Percentiles rank a stretch among this genome's conserved stretches.
Conservation (phyloP, 2,329 filamentous ascomycete genomes). For the Alternaria sp. region DNA sequence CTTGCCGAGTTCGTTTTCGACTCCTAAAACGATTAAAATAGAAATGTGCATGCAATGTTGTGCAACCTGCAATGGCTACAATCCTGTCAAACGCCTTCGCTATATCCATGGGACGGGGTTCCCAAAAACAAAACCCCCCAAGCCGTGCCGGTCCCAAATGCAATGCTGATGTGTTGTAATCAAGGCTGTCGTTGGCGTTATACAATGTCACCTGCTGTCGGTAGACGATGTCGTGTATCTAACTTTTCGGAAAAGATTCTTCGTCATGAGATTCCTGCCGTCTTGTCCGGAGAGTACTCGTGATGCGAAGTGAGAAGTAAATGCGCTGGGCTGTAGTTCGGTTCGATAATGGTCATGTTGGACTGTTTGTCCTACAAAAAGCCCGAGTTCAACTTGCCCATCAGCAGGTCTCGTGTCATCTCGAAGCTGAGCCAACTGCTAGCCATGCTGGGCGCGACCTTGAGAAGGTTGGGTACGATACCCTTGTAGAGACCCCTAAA, state of each 20-base stretch:
- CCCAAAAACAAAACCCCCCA: conserved; percentile 13
- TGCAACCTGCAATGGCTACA: conserved; percentile 8
- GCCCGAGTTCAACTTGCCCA: conserved; percentile 54
- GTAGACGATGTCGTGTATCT: neutral
- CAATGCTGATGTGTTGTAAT: conserved; percentile 22
- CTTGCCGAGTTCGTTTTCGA: neutral
- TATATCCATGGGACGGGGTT: conserved; percentile 11
- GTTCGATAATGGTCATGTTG: conserved; percentile 2
- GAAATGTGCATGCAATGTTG: conserved; percentile 1
- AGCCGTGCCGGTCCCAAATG: conserved; percentile 23
- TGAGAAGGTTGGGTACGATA: conserved; percentile 92
- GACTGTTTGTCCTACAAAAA: conserved; percentile 37
- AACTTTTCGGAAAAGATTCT: neutral
- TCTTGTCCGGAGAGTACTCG: conserved; percentile 14
- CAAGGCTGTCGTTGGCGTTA: conserved; percentile 15
- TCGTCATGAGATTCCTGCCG: conserved; percentile 4
- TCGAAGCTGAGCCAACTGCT: conserved; percentile 99
- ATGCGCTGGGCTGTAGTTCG: neutral
- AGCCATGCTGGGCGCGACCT: conserved; percentile 98
- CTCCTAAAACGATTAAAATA: neutral
- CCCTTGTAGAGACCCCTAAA: conserved; percentile 91
- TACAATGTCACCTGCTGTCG: conserved; percentile 14
- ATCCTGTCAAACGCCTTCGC: conserved; percentile 22
- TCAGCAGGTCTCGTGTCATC: conserved; percentile 85
- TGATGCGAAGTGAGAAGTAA: neutral